These are phyloP conservation scores for Phaffia australis DNA, from an alignment of 768 basidiomycete species.

Conservation along the genomic window DNA sequence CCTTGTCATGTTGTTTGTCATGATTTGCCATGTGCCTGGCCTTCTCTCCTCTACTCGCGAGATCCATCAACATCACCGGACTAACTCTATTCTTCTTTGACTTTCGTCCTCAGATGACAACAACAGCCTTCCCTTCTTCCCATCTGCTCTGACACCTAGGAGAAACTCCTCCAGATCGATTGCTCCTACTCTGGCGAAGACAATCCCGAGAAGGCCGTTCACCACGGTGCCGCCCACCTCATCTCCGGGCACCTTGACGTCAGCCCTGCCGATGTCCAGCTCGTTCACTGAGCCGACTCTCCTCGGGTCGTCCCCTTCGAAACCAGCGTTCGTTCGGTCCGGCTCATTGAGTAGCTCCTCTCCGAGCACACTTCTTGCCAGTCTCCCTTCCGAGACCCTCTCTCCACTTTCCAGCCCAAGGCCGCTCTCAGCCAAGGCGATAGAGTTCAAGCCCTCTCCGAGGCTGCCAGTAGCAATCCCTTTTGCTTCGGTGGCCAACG, in stretches of 20 bases:
- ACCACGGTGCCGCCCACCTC: neutral
- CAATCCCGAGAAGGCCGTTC: neutral
- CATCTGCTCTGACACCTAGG: too few relatives aligned
- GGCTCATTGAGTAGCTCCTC: too few relatives aligned
- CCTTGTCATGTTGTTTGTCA: conserved; percentile 45
- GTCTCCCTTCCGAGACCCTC: neutral
- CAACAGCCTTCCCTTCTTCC: neutral
- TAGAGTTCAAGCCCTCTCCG: conserved; percentile 22
- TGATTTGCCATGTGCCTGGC: conserved; percentile 33
- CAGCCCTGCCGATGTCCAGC: neutral
- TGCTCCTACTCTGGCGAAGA: neutral
- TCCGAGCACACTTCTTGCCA: too few relatives aligned
- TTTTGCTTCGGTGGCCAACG: too few relatives aligned
- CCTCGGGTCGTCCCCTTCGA: neutral
- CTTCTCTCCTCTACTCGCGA: neutral
- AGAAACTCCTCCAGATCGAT: neutral
- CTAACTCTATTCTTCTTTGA: conserved; percentile 9
- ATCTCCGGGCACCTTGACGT: neutral
- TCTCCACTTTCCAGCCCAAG: conserved; percentile 18
- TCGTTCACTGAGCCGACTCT: conserved; percentile 4
- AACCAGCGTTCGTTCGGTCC: neutral
- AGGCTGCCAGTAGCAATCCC: neutral
- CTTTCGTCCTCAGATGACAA: neutral
- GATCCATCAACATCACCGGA: conserved; percentile 23
- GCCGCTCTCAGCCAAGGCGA: conserved; percentile 14